These are phyloP conservation scores for Glycine soja DNA, from an alignment of 306 rosid species.

Conservation along the genomic window DNA sequence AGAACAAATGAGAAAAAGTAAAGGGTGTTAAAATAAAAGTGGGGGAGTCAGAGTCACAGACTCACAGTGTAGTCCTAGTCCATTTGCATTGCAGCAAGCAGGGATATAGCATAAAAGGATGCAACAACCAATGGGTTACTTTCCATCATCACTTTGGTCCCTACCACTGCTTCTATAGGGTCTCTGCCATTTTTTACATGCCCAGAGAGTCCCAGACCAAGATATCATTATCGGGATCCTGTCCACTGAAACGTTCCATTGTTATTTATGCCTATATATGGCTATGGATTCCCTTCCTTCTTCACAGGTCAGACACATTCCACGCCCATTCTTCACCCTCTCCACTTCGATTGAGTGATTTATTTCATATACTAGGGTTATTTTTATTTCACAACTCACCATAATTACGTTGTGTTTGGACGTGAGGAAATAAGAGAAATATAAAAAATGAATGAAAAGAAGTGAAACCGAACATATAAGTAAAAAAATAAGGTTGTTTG, in stretches of 20 bases:
- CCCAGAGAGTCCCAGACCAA: slow-evolving; percentile 42
- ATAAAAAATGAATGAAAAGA: no score
- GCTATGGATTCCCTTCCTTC: slow-evolving; percentile 16
- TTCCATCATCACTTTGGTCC: slow-evolving; percentile 33
- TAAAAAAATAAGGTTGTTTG: no score
- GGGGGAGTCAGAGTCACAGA: not conserved
- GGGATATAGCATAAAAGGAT: not conserved
- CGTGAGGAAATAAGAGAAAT: no score
- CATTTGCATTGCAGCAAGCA: not conserved
- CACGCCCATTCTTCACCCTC: not conserved
- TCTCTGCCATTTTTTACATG: slow-evolving; percentile 28
- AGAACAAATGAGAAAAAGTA: no score
- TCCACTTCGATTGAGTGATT: no score
- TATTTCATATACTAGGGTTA: no score
- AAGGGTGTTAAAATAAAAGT: no score
- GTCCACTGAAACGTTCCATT: slow-evolving; percentile 39
- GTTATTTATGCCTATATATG: slow-evolving; percentile 5
- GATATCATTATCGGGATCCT: slow-evolving; percentile 57
- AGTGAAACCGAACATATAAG: no score
- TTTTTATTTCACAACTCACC: no score
- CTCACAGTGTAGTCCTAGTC: not conserved
- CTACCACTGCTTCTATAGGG: slow-evolving; percentile 43
- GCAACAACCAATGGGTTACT: slow-evolving; percentile 14
- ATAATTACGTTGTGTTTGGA: no score
- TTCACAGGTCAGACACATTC: not conserved